Base-by-base conservation (phyloP, 169 alveolate species). In the Babesia sp. region DNA sequence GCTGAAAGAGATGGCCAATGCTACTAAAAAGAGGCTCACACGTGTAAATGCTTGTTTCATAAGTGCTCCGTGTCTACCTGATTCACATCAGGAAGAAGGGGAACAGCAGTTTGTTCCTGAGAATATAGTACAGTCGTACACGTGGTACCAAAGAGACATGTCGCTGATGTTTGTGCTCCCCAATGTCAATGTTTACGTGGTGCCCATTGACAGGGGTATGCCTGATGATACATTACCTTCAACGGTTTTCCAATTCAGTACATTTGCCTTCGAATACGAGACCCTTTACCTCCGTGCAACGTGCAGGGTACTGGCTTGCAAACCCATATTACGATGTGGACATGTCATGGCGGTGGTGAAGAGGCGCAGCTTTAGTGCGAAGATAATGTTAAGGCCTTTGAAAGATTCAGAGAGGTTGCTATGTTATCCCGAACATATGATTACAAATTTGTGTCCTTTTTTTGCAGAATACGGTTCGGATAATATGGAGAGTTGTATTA, bases 311-410 rank as follows among this genome's bases (percentile, higher is more conserved):
- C 31, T 50, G 79, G 56, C 50, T 7, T 69, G 46, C 34, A 69
- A 69, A 50, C 83, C 83, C 28, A 45, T 58, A 36, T 29, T 72
- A 26, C 26, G 76, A 6, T 37, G 12, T 14, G 83, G 75, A 0
- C n/a, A 24, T 16, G 64, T 72, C n/a, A 14, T 1, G 18, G 71
- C 33, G 44, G 28, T 18, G 22, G 60, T 39, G 41, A 1, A 46
- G 41, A 54, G 28, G 57, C 70, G 79, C 46, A 69, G 60, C 11
- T 69, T 69, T 58, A 69, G 79, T 31, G 79, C 79, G 20, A 69
- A 36, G 57, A 69, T 69, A 26, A 26, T 42, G 36, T 16, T 69
- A 31, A 26, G 59, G 3, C 74, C 74, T 4, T 14, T 53, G 28
- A 16, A 34, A 31, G 57, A 28, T 12, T 9, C 68, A 16, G 70